Conservation (phyloP, 768 basidiomycete species). For the Lentinula guzmanii region DNA sequence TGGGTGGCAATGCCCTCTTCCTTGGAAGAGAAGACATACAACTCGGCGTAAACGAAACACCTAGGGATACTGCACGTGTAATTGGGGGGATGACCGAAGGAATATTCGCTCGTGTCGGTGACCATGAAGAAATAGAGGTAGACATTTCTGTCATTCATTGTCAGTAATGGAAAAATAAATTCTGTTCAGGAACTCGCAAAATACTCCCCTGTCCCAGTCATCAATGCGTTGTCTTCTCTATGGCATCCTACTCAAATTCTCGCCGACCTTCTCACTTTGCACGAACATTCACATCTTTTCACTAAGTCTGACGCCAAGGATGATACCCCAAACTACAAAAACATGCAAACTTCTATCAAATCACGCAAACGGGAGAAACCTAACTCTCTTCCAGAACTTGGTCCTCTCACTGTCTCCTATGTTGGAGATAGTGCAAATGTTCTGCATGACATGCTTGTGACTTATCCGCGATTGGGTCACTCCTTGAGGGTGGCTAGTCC, state of each 20-base stretch:
- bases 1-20: constrained; percentile 90
- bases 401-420: constrained; percentile 85
- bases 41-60: constrained; percentile 89
- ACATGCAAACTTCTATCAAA: constrained; percentile 4
- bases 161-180: background rate
- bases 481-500: constrained; percentile 82
- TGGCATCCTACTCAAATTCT: constrained; percentile 98
- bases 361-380: constrained; percentile 9
- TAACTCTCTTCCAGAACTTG: constrained; percentile 43
- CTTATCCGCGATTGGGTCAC: constrained; percentile 88
- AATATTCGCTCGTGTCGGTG: constrained; percentile 93
- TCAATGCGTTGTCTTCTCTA: constrained; percentile 92
- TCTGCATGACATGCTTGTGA: constrained; percentile 95
- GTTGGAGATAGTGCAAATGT: constrained; percentile 95
- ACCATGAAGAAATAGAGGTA: constrained; percentile 90
- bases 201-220: constrained; percentile 87
- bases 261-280: constrained; percentile 87
- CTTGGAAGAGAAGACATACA: constrained; percentile 89
- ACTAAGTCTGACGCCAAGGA: constrained; percentile 16
- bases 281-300: constrained; percentile 66
- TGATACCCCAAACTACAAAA: constrained; percentile 15
- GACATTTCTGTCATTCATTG: constrained; percentile 14
- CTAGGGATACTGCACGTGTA: constrained; percentile 80
- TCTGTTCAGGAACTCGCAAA: constrained; percentile 77
- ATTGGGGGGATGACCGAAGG: constrained; percentile 95